These are phyloP conservation scores for Xylariaceae sp. DNA, from an alignment of 2,329 filamentous ascomycete species.

Conservation along the genomic window DNA sequence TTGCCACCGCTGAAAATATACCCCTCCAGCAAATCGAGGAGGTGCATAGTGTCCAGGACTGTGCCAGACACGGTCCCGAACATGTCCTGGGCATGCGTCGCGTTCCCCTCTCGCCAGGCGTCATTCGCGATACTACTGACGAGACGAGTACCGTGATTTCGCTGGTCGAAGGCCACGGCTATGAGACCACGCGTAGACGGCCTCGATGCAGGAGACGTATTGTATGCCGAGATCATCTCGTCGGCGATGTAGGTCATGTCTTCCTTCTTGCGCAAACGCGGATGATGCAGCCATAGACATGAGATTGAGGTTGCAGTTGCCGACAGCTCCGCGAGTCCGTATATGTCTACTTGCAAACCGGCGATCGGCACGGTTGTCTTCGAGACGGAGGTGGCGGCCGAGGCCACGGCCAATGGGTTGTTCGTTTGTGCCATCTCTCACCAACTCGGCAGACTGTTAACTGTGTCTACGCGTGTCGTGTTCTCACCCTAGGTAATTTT, in stretches of 20 bases:
- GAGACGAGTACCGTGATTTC: conserved; percentile 78
- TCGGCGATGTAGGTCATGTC: conserved; percentile 71
- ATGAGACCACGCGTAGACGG: conserved; percentile 55
- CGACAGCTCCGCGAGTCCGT: conserved; percentile 71
- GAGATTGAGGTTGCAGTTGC: conserved; percentile 51
- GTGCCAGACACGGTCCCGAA: conserved; percentile 70
- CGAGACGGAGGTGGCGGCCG: conserved; percentile 44
- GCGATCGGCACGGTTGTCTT: conserved; percentile 64
- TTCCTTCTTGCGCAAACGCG: conserved; percentile 63
- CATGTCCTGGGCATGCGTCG: conserved; percentile 86
- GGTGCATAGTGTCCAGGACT: conserved; percentile 64
- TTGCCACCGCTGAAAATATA: conserved; percentile 57
- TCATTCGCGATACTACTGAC: conserved; percentile 65
- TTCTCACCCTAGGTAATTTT: background rate
- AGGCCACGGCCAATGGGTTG: conserved; percentile 8
- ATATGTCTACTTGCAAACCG: conserved; percentile 72
- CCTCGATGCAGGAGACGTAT: conserved; percentile 38
- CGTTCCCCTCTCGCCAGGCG: conserved; percentile 74
- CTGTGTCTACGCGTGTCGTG: background rate
- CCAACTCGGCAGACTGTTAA: background rate
- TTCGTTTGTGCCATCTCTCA: conserved; percentile 16
- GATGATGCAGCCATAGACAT: conserved; percentile 89
- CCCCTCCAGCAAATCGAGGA: conserved; percentile 73
- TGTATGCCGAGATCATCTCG: conserved; percentile 65
- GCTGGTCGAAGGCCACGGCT: conserved; percentile 81